A percentile compares a stretch with the other conserved stretches of the same genome.
These are phyloP conservation scores for Fusarium nelsonii DNA, from an alignment of 2,329 filamentous ascomycete genomes.

Conservation along the genomic window DNA sequence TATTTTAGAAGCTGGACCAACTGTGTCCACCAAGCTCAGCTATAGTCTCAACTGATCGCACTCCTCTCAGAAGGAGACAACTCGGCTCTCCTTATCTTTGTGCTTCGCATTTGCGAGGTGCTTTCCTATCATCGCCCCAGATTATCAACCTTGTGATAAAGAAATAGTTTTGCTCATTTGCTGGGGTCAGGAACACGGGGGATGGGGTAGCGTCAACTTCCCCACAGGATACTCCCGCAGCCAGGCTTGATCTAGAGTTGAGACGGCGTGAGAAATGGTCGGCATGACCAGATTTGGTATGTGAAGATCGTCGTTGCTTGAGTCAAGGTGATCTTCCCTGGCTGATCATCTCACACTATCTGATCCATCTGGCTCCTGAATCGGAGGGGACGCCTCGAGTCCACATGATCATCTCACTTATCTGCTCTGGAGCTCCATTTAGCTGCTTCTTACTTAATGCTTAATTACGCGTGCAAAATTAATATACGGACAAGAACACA, in stretches of 20 bases:
- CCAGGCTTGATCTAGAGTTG: constrained; percentile 22
- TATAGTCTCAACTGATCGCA: constrained; percentile 10
- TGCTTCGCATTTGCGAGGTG: constrained; percentile 4
- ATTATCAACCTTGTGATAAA: constrained; percentile 43
- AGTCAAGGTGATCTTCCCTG: constrained; percentile 37
- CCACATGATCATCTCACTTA: constrained; percentile 16
- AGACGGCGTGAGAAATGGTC: constrained; percentile 15
- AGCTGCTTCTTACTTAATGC: not conserved
- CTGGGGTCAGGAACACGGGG: constrained; percentile 42
- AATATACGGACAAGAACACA: not conserved
- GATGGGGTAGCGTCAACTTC: constrained; percentile 47
- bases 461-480: not conserved
- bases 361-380: constrained; percentile 22
- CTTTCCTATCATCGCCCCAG: constrained; percentile 44
- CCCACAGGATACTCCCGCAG: constrained; percentile 42
- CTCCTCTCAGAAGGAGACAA: constrained; percentile 12
- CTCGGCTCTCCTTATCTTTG: constrained; percentile 41
- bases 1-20: not conserved
- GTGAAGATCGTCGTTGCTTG: constrained; percentile 32
- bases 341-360: constrained; percentile 25
- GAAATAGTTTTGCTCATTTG: constrained; percentile 35
- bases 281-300: constrained; percentile 18
- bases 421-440: not conserved
- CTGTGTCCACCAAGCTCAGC: not conserved
- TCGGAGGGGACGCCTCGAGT: constrained; percentile 18